These are phyloP conservation scores for Papiliotrema nemorosa DNA, from an alignment of 1,284 basidiomycete species.

Conservation along the genomic window DNA sequence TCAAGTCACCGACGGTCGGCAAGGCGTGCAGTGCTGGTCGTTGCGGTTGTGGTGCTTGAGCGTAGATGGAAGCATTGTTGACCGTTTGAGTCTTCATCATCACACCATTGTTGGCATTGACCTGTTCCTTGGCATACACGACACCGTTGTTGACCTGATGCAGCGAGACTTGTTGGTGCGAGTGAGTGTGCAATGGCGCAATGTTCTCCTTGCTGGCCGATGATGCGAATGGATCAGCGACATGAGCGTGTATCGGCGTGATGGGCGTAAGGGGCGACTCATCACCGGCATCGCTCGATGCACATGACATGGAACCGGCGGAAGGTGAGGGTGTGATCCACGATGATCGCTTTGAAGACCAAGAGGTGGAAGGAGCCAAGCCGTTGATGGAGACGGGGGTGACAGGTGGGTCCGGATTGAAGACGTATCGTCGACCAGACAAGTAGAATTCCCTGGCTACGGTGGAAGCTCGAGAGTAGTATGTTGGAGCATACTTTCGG, in stretches of 20 bases:
- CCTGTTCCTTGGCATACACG: slow-evolving; percentile 1
- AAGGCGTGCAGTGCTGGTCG: slow-evolving; percentile 1
- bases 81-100: not conserved
- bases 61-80: too few relatives aligned
- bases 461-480: slow-evolving; percentile 90
- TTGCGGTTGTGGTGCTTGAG: not conserved
- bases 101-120: not conserved
- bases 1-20: slow-evolving; percentile 2
- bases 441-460: slow-evolving; percentile 86
- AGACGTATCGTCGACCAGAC: slow-evolving; percentile 51
- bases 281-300: slow-evolving; percentile 47
- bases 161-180: too few relatives aligned
- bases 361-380: slow-evolving; percentile 39
- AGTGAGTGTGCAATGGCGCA: slow-evolving; percentile 21
- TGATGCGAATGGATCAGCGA: slow-evolving; percentile 27
- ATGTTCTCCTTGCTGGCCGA: slow-evolving; percentile 44
- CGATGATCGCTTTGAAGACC: slow-evolving; percentile 30
- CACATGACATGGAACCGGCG: slow-evolving; percentile 36
- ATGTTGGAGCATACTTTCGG: slow-evolving; percentile 94
- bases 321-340: slow-evolving; percentile 38
- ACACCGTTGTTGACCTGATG: too few relatives aligned
- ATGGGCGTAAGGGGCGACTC: slow-evolving; percentile 47
- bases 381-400: slow-evolving; percentile 33
- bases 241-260: slow-evolving; percentile 39
- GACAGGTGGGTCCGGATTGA: slow-evolving; percentile 35